A percentile compares a stretch with the other conserved stretches of the same genome.
Evolutionary conservation across 2,329 filamentous ascomycete genomes (phyloP).

Genomic region (Sarocladium oryzae): DNA sequence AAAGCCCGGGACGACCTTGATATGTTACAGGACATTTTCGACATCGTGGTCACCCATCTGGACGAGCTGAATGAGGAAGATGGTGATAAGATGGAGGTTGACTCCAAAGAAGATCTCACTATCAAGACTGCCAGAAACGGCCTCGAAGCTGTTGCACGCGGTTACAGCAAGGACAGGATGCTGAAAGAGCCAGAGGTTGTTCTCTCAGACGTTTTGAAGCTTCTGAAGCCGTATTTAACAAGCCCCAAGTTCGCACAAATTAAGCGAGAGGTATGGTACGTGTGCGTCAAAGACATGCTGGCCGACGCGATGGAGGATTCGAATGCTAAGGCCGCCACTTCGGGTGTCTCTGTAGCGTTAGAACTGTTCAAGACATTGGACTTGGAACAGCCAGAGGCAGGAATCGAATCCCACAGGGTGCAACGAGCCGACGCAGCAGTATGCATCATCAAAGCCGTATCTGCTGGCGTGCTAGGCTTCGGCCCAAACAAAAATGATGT

Average conservation of each 20-base stretch:
- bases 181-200: slow-evolving; percentile 28
- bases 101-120: slow-evolving; percentile 41
- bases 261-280: slow-evolving; percentile 47
- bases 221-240: slow-evolving; percentile 34
- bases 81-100: slow-evolving; percentile 61
- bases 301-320: slow-evolving; percentile 19
- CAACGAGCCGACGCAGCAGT: slow-evolving; percentile 39
- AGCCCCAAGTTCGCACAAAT: slow-evolving; percentile 33
- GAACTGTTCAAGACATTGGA: slow-evolving; percentile 42
- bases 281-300: slow-evolving; percentile 40
- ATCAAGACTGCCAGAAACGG: slow-evolving; percentile 41
- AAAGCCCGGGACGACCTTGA: slow-evolving; percentile 61
- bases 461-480: slow-evolving; percentile 35
- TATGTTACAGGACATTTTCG: slow-evolving; percentile 59
- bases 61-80: slow-evolving; percentile 46
- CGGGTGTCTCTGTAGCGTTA: slow-evolving; percentile 17
- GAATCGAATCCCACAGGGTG: slow-evolving; percentile 46
- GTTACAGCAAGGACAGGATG: slow-evolving; percentile 39
- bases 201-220: slow-evolving; percentile 32
- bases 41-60: slow-evolving; percentile 57
- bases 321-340: slow-evolving; percentile 19
- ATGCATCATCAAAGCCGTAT: slow-evolving; percentile 34
- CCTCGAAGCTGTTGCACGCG: slow-evolving; percentile 42
- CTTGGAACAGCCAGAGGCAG: slow-evolving; percentile 36
- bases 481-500: slow-evolving; percentile 23